Evolutionary conservation across 169 alveolate species (phyloP).

Genomic region (Babesia ovata): DNA sequence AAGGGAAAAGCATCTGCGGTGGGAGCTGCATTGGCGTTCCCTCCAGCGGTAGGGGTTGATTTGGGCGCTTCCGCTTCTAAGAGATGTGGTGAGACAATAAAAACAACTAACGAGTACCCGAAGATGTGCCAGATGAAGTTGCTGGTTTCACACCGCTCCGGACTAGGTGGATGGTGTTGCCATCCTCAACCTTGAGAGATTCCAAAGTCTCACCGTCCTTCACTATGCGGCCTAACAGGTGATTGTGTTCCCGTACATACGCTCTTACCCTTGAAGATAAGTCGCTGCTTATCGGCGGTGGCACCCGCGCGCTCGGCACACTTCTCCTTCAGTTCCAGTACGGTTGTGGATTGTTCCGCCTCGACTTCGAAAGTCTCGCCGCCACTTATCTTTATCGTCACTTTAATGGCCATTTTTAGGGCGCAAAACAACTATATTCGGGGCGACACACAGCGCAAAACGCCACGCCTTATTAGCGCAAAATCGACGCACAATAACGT

Average conservation of each 20-base stretch:
- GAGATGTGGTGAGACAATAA: not conserved
- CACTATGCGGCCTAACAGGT: conserved; percentile 80
- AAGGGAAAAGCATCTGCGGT: conserved; percentile 24
- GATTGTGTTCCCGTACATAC: not conserved
- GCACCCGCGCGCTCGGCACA: conserved; percentile 61
- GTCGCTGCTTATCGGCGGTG: conserved; percentile 66
- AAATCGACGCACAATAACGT: no score
- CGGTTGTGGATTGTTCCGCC: conserved; percentile 62
- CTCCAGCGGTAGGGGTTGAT: conserved; percentile 29
- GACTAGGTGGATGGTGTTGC: conserved; percentile 88
- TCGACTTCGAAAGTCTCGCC: conserved; percentile 67
- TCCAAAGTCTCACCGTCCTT: conserved; percentile 85
- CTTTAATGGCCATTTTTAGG: conserved; percentile 26
- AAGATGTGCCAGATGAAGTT: conserved; percentile 37
- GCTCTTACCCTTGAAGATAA: conserved; percentile 58
- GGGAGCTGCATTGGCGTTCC: conserved; percentile 28
- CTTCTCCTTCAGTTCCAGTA: conserved; percentile 59
- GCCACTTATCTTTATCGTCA: conserved; percentile 63
- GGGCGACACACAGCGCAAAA: not conserved
- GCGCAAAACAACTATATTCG: not conserved
- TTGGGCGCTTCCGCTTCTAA: conserved; percentile 35
- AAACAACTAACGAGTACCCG: conserved; percentile 14
- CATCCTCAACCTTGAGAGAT: conserved; percentile 80
- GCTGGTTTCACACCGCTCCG: conserved; percentile 79
- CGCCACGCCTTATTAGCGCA: not conserved